Percentiles rank a stretch among this genome's conserved stretches.
These are phyloP conservation scores for Fusarium transvaalense DNA, from an alignment of 2,329 filamentous ascomycete genomes.

Conservation along the genomic window DNA sequence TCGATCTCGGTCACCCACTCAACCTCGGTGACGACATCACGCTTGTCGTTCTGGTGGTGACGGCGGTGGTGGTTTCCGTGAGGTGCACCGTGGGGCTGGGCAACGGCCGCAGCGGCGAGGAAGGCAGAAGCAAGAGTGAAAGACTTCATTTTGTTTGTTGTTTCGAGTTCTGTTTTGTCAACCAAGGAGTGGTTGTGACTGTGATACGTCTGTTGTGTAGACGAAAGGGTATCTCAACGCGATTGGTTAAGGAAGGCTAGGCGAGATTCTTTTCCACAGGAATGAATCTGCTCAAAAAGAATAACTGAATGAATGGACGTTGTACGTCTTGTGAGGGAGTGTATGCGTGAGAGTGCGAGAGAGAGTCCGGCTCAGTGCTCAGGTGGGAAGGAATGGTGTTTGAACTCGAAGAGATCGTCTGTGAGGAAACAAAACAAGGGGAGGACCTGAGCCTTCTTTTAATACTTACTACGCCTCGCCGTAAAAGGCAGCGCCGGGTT, in stretches of 20 bases:
- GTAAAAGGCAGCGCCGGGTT: conserved; percentile 36
- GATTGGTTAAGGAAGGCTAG: conserved; percentile 40
- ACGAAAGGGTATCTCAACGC: conserved; percentile 46
- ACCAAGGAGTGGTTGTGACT: conserved; percentile 42
- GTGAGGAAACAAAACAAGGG: conserved; percentile 44
- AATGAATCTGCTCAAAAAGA: conserved; percentile 44
- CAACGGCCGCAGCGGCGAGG: conserved; percentile 59
- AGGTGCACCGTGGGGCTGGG: conserved; percentile 59
- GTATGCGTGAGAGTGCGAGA: conserved; percentile 42
- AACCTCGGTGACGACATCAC: conserved; percentile 61
- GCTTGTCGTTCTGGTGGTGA: conserved; percentile 54
- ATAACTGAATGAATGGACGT: conserved; percentile 45
- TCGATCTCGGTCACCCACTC: conserved; percentile 65
- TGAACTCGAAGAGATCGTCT: conserved; percentile 46
- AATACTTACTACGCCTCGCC: conserved; percentile 44
- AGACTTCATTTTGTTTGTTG: conserved; percentile 58
- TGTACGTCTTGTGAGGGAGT: conserved; percentile 44
- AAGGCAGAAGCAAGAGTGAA: conserved; percentile 50
- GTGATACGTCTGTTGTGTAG: conserved; percentile 34
- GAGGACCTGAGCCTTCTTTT: conserved; percentile 45
- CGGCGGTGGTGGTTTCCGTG: conserved; percentile 56
- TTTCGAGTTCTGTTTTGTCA: conserved; percentile 38
- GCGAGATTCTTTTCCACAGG: conserved; percentile 48
- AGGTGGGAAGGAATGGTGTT: conserved; percentile 47
- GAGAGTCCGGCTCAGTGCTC: conserved; percentile 48